Conservation (phyloP, 2,329 filamentous ascomycete species). For the Tolypocladium nubicola region DNA sequence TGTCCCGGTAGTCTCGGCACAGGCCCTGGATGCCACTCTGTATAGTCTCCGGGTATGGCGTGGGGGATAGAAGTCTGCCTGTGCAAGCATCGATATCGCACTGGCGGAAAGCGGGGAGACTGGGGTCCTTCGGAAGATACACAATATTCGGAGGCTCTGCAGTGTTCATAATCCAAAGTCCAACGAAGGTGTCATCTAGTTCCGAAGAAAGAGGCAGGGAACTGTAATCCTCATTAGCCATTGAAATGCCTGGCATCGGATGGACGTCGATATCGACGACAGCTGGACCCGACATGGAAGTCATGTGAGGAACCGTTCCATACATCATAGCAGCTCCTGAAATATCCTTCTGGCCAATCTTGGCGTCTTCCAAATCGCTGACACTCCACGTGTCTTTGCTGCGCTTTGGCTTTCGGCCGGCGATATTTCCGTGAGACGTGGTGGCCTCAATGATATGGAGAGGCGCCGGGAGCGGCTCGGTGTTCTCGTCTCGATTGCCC, state of each 20-base stretch:
- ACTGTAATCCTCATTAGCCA: background rate
- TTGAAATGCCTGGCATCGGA: background rate
- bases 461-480: background rate
- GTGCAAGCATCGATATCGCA: constrained; percentile 26
- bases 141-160: background rate
- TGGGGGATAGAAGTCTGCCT: constrained; percentile 20
- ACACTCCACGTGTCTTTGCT: background rate
- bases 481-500: background rate
- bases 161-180: background rate
- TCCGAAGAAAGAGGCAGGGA: background rate
- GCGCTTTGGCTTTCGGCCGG: background rate
- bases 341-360: background rate
- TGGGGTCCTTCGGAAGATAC: background rate
- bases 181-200: background rate
- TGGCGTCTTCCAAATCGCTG: background rate
- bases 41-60: constrained; percentile 21
- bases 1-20: constrained; percentile 5
- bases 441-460: too few species aligned
- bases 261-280: too few species aligned
- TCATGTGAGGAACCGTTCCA: background rate
- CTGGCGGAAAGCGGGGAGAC: background rate
- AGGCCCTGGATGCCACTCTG: constrained; percentile 1
- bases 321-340: background rate
- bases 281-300: too few species aligned
- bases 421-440: background rate